These are phyloP conservation scores for Phytophthora megakarya DNA, from an alignment of 352 stramenopile genomes.

Conservation along the genomic window DNA sequence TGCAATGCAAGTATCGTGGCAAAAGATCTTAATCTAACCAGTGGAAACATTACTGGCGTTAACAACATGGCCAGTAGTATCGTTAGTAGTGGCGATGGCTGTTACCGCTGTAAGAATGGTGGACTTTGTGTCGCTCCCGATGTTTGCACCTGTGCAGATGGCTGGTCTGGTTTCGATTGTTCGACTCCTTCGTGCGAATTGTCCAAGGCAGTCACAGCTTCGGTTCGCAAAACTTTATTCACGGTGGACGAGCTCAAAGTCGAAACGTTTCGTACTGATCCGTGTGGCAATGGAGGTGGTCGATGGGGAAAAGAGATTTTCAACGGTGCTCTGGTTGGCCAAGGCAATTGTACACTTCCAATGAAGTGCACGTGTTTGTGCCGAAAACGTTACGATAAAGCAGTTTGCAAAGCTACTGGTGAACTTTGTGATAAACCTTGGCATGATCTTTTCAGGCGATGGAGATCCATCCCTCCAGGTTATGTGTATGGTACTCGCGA, in stretches of 20 bases:
- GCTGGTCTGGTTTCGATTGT: constrained; percentile 96
- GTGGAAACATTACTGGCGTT: constrained; percentile 22
- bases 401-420: constrained; percentile 65
- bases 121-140: constrained; percentile 92
- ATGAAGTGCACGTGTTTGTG: constrained; percentile 93
- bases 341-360: constrained; percentile 94
- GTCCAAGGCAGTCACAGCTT: constrained; percentile 41
- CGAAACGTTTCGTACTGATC: constrained; percentile 92
- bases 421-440: constrained; percentile 88
- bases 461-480: constrained; percentile 61
- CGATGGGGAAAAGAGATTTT: constrained; percentile 71
- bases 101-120: constrained; percentile 94
- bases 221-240: constrained; percentile 89
- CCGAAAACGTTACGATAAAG: constrained; percentile 75
- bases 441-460: constrained; percentile 71
- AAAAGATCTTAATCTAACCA: constrained; percentile 40
- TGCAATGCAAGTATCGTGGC: constrained; percentile 67
- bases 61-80: constrained; percentile 40
- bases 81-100: constrained; percentile 76
- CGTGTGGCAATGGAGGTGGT: constrained; percentile 87
- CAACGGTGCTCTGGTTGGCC: constrained; percentile 76
- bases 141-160: constrained; percentile 90
- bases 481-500: constrained; percentile 92
- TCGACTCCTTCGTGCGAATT: constrained; percentile 89
- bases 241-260: constrained; percentile 95